A percentile compares a stretch with the other conserved stretches of the same genome.
These are phyloP conservation scores for Rutstroemia sydowiana DNA, from an alignment of 2,329 filamentous ascomycete species.

Conservation along the genomic window DNA sequence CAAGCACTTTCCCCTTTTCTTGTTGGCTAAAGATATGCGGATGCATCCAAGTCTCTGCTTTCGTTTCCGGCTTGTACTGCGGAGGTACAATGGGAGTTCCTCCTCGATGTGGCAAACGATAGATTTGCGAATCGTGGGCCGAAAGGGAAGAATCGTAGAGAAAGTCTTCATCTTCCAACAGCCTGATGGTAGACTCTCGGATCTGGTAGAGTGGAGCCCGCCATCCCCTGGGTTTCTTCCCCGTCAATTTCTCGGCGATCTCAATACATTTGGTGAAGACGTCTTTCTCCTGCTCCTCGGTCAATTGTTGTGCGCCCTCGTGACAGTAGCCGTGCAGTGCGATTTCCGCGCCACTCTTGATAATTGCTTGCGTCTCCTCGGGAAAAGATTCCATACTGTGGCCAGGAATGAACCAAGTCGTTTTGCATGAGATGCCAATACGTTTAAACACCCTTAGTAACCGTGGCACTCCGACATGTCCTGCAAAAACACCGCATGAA, in stretches of 20 bases:
- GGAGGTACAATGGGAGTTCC: conserved; percentile 63
- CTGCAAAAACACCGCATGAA: too few species aligned
- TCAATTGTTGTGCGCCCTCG: conserved; percentile 66
- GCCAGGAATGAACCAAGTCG: conserved; percentile 58
- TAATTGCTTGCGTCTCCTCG: conserved; percentile 53
- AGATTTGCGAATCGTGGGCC: conserved; percentile 57
- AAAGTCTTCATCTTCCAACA: conserved; percentile 59
- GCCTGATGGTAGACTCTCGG: conserved; percentile 57
- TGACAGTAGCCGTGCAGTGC: conserved; percentile 68
- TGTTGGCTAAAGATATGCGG: conserved; percentile 53
- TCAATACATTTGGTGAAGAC: conserved; percentile 69
- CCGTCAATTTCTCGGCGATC: conserved; percentile 62
- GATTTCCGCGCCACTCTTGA: conserved; percentile 56
- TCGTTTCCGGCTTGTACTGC: conserved; percentile 56
- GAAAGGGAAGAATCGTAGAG: conserved; percentile 64
- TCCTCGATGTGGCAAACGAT: conserved; percentile 55
- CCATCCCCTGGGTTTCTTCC: conserved; percentile 63
- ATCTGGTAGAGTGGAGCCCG: conserved; percentile 75
- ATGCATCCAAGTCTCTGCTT: conserved; percentile 60
- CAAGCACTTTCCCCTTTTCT: conserved; percentile 53
- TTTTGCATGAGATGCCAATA: conserved; percentile 65
- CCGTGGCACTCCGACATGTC: conserved; percentile 56
- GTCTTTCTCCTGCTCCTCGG: conserved; percentile 65
- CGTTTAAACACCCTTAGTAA: conserved; percentile 66
- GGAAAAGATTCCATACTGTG: conserved; percentile 60